These are phyloP conservation scores for Tolypocladium paradoxum DNA, from an alignment of 2,329 filamentous ascomycete genomes.

Conservation along the genomic window DNA sequence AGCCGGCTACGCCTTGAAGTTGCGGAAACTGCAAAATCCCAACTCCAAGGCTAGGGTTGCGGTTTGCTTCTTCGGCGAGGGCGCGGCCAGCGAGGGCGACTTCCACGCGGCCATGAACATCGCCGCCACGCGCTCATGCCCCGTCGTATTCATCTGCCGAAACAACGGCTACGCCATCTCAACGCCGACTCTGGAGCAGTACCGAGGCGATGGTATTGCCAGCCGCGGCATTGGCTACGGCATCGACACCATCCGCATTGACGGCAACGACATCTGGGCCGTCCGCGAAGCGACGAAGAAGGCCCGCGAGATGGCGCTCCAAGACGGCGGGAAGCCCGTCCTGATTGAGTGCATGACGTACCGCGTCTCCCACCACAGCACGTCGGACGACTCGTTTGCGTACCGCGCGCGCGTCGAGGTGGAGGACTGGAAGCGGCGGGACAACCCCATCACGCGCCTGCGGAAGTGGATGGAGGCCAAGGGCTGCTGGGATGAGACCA, in stretches of 20 bases:
- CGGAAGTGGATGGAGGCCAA: slow-evolving; percentile 85
- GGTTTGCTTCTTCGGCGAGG: slow-evolving; percentile 83
- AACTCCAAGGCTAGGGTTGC: slow-evolving; percentile 57
- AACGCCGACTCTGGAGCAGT: slow-evolving; percentile 82
- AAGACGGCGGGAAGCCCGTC: slow-evolving; percentile 70
- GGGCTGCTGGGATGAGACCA: slow-evolving; percentile 72
- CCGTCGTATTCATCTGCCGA: slow-evolving; percentile 79
- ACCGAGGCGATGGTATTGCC: slow-evolving; percentile 83
- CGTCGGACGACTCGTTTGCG: slow-evolving; percentile 91
- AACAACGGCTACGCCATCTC: slow-evolving; percentile 92
- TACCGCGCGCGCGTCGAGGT: slow-evolving; percentile 91
- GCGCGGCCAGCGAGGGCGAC: slow-evolving; percentile 81
- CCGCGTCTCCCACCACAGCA: slow-evolving; percentile 95
- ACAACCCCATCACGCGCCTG: slow-evolving; percentile 77
- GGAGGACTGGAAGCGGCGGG: slow-evolving; percentile 85
- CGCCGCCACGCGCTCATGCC: slow-evolving; percentile 77
- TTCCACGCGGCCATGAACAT: slow-evolving; percentile 90
- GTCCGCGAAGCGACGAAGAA: slow-evolving; percentile 69
- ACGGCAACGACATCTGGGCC: slow-evolving; percentile 91
- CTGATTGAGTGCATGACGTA: slow-evolving; percentile 96
- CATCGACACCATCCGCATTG: slow-evolving; percentile 85
- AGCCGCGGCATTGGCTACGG: slow-evolving; percentile 80
- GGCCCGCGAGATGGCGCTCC: slow-evolving; percentile 67
- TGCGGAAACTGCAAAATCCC: slow-evolving; percentile 65
- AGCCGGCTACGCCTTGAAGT: slow-evolving; percentile 77